Conservation (phyloP, 208 protist genomes). For the Crithidia thermophila region DNA sequence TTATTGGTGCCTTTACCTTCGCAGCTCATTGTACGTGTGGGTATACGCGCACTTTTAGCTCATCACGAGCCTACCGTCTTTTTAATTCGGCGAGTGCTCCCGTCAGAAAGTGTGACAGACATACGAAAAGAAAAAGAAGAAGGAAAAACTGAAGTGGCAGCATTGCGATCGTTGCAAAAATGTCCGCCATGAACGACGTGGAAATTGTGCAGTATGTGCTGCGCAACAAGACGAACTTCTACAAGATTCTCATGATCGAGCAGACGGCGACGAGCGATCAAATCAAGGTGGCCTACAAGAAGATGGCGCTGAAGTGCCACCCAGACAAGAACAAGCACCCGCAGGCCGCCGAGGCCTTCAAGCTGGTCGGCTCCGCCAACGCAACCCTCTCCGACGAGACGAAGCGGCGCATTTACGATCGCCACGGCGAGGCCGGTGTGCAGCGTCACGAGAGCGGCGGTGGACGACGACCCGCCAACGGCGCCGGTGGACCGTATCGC, state of each 20-base stretch:
- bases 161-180: constrained; percentile 11
- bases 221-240: constrained; percentile 76
- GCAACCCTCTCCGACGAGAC: constrained; percentile 67
- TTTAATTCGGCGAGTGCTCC: too few relatives aligned
- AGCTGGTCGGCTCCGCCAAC: constrained; percentile 83
- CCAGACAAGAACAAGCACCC: constrained; percentile 91
- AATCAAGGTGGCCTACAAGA: constrained; percentile 89
- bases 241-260: constrained; percentile 78
- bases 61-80: too few relatives aligned
- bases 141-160: background rate
- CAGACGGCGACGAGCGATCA: constrained; percentile 54
- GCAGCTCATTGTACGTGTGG: too few relatives aligned
- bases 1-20: too few relatives aligned
- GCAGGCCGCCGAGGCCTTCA: constrained; percentile 88
- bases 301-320: constrained; percentile 88
- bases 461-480: constrained; percentile 24
- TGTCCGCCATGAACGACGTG: constrained; percentile 68
- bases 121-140: background rate
- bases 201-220: constrained; percentile 83
- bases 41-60: too few relatives aligned
- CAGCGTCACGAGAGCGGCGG: constrained; percentile 80
- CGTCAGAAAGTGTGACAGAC: background rate
- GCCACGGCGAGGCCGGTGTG: constrained; percentile 74
- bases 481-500: constrained; percentile 15
- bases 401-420: constrained; percentile 87